These are phyloP conservation scores for Colletotrichum theobromicola DNA, from an alignment of 2,329 filamentous ascomycete genomes.

Conservation along the genomic window DNA sequence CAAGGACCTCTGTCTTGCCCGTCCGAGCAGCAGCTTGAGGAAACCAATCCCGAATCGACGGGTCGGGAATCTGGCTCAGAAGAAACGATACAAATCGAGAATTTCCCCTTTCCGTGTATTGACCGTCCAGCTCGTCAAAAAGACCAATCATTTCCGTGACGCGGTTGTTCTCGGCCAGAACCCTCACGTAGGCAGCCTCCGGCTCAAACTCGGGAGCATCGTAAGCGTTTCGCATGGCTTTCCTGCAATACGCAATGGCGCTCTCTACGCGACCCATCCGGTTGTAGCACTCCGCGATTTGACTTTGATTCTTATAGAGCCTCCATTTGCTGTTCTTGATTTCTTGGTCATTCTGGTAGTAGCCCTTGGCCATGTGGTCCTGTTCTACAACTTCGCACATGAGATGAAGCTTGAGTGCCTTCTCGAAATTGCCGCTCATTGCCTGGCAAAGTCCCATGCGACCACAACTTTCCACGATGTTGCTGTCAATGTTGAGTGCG, in stretches of 20 bases:
- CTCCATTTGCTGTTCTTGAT: slow-evolving; percentile 39
- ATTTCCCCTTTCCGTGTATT: slow-evolving; percentile 27
- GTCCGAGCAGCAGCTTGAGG: slow-evolving; percentile 44
- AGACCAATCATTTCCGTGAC: slow-evolving; percentile 39
- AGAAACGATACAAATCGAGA: slow-evolving; percentile 39
- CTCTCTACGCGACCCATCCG: slow-evolving; percentile 34
- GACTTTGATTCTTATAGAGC: slow-evolving; percentile 44
- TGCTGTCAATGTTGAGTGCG: slow-evolving; percentile 39
- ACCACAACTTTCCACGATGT: slow-evolving; percentile 42
- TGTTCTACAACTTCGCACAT: slow-evolving; percentile 41
- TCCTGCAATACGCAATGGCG: slow-evolving; percentile 39
- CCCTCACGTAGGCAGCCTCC: slow-evolving; percentile 39
- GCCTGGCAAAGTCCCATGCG: slow-evolving; percentile 46
- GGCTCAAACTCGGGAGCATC: slow-evolving; percentile 40
- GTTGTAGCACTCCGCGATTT: slow-evolving; percentile 42
- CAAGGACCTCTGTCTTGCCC: slow-evolving; percentile 32
- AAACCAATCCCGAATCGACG: slow-evolving; percentile 41
- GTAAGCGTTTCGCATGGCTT: slow-evolving; percentile 35
- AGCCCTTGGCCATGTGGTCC: slow-evolving; percentile 29
- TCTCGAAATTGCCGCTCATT: slow-evolving; percentile 37
- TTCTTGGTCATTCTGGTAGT: slow-evolving; percentile 26
- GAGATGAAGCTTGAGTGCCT: slow-evolving; percentile 39
- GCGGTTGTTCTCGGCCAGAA: slow-evolving; percentile 40
- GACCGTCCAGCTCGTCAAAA: slow-evolving; percentile 35
- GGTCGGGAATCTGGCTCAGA: slow-evolving; percentile 35